Evolutionary conservation across 768 basidiomycete species (phyloP).

Genomic region (Erythrobasidium yunnanense): DNA sequence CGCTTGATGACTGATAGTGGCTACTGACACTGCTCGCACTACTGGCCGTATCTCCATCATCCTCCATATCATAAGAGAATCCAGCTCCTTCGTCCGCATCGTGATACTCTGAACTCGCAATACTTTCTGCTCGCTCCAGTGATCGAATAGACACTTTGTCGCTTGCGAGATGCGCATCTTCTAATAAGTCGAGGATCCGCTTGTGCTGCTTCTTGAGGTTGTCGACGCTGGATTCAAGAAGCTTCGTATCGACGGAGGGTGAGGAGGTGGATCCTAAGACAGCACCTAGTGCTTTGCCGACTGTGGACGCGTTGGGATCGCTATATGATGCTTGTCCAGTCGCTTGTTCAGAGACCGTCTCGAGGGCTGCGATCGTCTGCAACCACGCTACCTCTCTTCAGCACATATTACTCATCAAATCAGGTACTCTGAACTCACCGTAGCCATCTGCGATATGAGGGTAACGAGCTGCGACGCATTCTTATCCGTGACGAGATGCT

Average conservation of each 20-base stretch:
- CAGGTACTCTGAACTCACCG: not conserved
- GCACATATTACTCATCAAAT: not conserved
- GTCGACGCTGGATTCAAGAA: not conserved
- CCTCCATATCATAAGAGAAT: conserved; percentile 13
- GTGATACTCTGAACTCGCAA: conserved; percentile 5
- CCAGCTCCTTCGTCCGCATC: conserved; percentile 6
- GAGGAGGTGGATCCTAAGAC: not conserved
- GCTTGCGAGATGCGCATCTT: conserved; percentile 1
- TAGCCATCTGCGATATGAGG: conserved; percentile 6
- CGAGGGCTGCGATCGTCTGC: not conserved
- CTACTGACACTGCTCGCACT: not conserved
- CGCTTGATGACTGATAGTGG: not conserved
- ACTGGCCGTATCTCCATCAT: not conserved
- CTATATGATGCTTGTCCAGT: not conserved
- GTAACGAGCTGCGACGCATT: conserved; percentile 5
- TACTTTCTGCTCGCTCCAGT: conserved; percentile 19
- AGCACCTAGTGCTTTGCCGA: not conserved
- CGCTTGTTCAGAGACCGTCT: not conserved
- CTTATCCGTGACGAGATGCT: conserved; percentile 6
- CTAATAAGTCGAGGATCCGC: not conserved
- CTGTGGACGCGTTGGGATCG: not conserved
- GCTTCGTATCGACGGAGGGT: not conserved
- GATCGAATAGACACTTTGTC: not conserved
- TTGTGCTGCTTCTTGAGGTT: conserved; percentile 3
- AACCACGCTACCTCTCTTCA: not conserved